phyloP scores from a whole-genome alignment of 1,284 basidiomycete species.

The Sporisorium reilianum region DNA sequence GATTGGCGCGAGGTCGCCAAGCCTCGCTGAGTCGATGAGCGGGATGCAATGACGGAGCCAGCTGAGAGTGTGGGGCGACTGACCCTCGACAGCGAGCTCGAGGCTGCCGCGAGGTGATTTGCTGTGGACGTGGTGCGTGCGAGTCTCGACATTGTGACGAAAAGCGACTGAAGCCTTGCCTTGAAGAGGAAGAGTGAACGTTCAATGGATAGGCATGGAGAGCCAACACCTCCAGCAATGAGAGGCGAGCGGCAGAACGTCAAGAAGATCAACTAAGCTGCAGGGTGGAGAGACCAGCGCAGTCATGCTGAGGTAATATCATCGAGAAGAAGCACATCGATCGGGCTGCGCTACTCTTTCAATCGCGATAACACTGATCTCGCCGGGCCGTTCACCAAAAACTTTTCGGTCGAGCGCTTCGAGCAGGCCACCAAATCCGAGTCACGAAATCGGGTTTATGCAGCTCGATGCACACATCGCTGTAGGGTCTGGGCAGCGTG shows the following conservation, averaged over 20 bases:
- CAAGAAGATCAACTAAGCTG: conserved; percentile 2
- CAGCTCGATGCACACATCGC: conserved; percentile 21
- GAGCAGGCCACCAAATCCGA: conserved; percentile 32
- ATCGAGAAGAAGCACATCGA: too few species aligned
- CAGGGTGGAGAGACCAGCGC: conserved; percentile 10
- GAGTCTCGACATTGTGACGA: conserved; percentile 23
- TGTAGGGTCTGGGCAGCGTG: conserved; percentile 27
- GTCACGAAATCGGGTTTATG: conserved; percentile 32
- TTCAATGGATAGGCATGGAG: too few species aligned
- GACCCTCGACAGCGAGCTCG: conserved; percentile 1
- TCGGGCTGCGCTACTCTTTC: too few species aligned
- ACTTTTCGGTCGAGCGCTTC: not conserved
- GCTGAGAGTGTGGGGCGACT: conserved; percentile 1
- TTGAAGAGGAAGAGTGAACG: too few species aligned
- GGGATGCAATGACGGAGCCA: not conserved
- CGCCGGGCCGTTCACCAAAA: conserved; percentile 7
- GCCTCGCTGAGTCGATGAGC: not conserved
- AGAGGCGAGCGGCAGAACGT: not conserved
- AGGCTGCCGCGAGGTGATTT: conserved; percentile 7
- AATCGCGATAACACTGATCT: not conserved
- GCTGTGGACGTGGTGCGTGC: conserved; percentile 17
- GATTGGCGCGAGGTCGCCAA: not conserved
- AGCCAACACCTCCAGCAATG: too few species aligned
- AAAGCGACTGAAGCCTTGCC: too few species aligned
- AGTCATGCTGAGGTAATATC: conserved; percentile 35